Evolutionary conservation across 1,139 yeast genomes (phyloP), one percentile per base, ranked within the genome.

Genomic region (Saccharomycopsis phalli): DNA sequence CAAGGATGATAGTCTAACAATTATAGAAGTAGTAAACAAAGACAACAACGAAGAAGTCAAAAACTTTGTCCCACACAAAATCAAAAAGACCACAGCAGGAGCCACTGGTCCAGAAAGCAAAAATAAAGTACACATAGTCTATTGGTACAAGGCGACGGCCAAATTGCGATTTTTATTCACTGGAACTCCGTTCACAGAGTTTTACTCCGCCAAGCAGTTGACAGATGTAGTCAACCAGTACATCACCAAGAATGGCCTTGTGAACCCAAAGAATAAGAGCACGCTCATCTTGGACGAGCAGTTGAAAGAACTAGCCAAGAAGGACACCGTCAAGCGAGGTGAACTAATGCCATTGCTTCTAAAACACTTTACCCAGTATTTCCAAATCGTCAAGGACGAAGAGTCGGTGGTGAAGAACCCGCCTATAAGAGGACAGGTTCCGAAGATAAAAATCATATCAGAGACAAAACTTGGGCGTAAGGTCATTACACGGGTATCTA

Each of bases 391-490:
- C 22, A 66, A 65, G 40, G 74, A 76, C 4, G 65, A 64, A 1
- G 69, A 66, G 36, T 55, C 59, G 4, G 50, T 53, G 3, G 57
- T 43, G 26, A 54, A 20, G 42, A 60, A 60, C 21, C 56, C 61
- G 28, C 68, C 76, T 3, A 53, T 53, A 19, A 81, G 70, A 50
- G 97, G 97, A 1, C 61, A 63, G 2, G 67, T 81, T 1, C 95
- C 95, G 6, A 70, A 65, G 35, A 69, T 91, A 25, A 61, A 69
- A 31, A 71, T 91, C 16, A 61, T 76, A 7, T 79, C 88, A 7
- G 94, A 84, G 57, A 71, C 76, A 50, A 81, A 84, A 50, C 78
- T 83, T 44, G 95, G 96, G 0, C 69, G 94, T 46, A 88, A 87
- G 55, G 68, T 80, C 4, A 73, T 86, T 16, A 88, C 97, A 0